Evolutionary conservation across 2,329 filamentous ascomycete genomes (phyloP).

Genomic region (Ophiognomonia clavigignenti-juglandacearum): DNA sequence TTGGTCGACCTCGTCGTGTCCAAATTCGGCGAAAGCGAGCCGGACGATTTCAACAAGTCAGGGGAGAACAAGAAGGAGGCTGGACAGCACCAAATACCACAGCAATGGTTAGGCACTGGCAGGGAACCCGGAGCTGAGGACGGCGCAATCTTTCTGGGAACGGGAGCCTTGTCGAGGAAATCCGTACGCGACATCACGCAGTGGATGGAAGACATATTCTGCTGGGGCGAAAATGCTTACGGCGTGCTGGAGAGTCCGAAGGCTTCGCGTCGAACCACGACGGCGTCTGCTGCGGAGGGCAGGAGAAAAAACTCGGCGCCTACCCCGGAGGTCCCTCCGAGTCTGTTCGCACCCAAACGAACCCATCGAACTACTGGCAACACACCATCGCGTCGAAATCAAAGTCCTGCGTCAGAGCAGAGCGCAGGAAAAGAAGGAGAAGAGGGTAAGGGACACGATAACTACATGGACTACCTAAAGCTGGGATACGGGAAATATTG

Average conservation of each 20-base stretch:
- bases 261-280: slow-evolving; percentile 52
- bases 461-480: slow-evolving; percentile 60
- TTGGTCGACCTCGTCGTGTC: slow-evolving; percentile 85
- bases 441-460: slow-evolving; percentile 40
- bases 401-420: not conserved
- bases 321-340: slow-evolving; percentile 13
- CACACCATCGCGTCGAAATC: not conserved
- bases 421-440: not conserved
- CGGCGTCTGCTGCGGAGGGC: slow-evolving; percentile 18
- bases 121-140: slow-evolving; percentile 65
- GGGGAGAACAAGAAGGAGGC: slow-evolving; percentile 21
- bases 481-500: slow-evolving; percentile 65
- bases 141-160: slow-evolving; percentile 80
- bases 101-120: slow-evolving; percentile 72
- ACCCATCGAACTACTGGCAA: not conserved
- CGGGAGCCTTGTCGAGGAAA: slow-evolving; percentile 64
- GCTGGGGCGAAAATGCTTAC: slow-evolving; percentile 78
- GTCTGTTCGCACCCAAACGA: slow-evolving; percentile 11
- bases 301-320: slow-evolving; percentile 22
- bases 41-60: slow-evolving; percentile 20
- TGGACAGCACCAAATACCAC: slow-evolving; percentile 18
- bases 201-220: slow-evolving; percentile 88
- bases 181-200: slow-evolving; percentile 70
- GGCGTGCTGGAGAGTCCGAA: slow-evolving; percentile 76
- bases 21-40: slow-evolving; percentile 62